A percentile compares a stretch with the other conserved stretches of the same genome.
Conservation (phyloP, 1,284 basidiomycete genomes). For the Cutaneotrichosporon cavernicola region DNA sequence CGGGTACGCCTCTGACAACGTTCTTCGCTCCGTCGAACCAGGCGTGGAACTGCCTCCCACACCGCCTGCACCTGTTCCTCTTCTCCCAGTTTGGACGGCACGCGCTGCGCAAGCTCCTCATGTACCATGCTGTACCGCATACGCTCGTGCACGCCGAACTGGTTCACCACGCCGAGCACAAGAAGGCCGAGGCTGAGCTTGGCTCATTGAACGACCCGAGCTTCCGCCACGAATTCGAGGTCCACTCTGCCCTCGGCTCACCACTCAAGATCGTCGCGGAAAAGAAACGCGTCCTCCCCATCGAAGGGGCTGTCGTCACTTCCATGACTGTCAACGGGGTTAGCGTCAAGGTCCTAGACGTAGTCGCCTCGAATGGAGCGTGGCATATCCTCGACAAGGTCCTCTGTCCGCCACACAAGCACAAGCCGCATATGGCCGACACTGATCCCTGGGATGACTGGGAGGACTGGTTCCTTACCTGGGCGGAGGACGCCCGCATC, state of each 20-base stretch:
- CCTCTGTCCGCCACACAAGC: constrained; percentile 57
- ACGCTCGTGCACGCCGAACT: constrained; percentile 61
- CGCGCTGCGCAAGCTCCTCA: constrained; percentile 63
- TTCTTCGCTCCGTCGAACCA: constrained; percentile 66
- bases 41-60: constrained; percentile 64
- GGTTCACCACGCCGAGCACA: constrained; percentile 45
- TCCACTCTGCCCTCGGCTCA: constrained; percentile 60
- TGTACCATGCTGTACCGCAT: constrained; percentile 66
- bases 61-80: constrained; percentile 61
- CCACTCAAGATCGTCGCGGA: constrained; percentile 58
- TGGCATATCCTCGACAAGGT: constrained; percentile 60
- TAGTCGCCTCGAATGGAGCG: constrained; percentile 62
- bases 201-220: constrained; percentile 48
- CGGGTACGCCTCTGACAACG: constrained; percentile 61
- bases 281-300: constrained; percentile 55
- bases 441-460: constrained; percentile 60
- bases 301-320: constrained; percentile 54
- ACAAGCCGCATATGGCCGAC: constrained; percentile 30
- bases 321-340: constrained; percentile 60
- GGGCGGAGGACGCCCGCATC: constrained; percentile 6
- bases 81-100: constrained; percentile 66
- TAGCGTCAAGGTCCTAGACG: constrained; percentile 58
- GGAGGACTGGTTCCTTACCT: constrained; percentile 56
- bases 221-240: constrained; percentile 57
- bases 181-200: constrained; percentile 20